phyloP scores from a whole-genome alignment of 2,329 filamentous ascomycete genomes.

The Fusarium mundagurra region DNA sequence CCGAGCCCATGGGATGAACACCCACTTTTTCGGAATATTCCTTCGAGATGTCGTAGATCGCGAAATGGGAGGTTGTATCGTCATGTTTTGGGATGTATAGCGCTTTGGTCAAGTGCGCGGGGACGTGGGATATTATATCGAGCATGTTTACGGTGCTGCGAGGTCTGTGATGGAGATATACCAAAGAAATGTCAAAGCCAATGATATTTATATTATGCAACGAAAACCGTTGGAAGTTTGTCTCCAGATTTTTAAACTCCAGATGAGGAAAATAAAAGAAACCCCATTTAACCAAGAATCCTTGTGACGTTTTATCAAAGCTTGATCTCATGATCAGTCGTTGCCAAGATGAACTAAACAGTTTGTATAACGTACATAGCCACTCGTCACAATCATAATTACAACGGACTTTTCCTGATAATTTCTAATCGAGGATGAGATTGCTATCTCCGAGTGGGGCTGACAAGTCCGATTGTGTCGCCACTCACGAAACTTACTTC shows the following conservation, averaged over 20 bases:
- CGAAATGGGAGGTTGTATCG: not conserved
- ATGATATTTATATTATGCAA: not conserved
- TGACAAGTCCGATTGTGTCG: not conserved
- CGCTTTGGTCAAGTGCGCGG: not conserved
- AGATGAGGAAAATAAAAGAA: not conserved
- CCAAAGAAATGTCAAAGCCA: not conserved
- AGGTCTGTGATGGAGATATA: not conserved
- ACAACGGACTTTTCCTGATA: not conserved
- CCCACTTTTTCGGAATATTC: not conserved
- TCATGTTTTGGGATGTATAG: slow-evolving; percentile 5
- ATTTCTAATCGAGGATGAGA: not conserved
- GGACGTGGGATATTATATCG: not conserved
- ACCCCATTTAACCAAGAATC: not conserved
- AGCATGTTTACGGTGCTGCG: not conserved
- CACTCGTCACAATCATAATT: not conserved
- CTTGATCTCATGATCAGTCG: not conserved
- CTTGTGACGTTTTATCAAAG: not conserved
- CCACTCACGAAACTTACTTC: not conserved
- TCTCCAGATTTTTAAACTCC: not conserved
- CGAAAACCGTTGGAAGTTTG: not conserved
- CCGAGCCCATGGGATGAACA: not conserved
- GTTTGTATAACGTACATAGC: not conserved
- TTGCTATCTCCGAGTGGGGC: not conserved
- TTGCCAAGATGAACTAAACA: not conserved
- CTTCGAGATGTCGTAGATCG: slow-evolving; percentile 3